Conservation (phyloP, 768 basidiomycete species). For the Lanmaoa pseudosensibilis region DNA sequence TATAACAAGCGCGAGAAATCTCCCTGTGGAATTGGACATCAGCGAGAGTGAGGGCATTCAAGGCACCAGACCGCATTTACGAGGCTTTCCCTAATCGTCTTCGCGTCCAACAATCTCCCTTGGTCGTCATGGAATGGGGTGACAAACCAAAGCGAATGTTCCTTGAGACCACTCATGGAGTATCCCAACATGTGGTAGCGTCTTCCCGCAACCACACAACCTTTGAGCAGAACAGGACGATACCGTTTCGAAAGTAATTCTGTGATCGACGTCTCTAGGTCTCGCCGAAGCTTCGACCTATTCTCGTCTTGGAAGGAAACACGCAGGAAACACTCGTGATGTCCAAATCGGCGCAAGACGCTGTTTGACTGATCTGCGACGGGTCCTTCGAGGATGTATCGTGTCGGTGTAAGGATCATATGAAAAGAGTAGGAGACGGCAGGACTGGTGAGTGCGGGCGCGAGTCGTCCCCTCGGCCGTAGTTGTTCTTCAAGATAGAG, state of each 20-base stretch:
- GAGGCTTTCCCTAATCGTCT: conserved; percentile 34
- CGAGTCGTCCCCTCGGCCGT: conserved; percentile 27
- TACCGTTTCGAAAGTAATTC: conserved; percentile 36
- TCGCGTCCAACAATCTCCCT: conserved; percentile 25
- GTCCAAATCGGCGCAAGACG: conserved; percentile 37
- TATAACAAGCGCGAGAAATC: conserved; percentile 38
- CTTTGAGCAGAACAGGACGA: conserved; percentile 34
- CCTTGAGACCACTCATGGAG: conserved; percentile 51
- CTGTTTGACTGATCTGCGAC: conserved; percentile 39
- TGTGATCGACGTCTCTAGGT: conserved; percentile 31
- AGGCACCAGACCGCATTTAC: conserved; percentile 20
- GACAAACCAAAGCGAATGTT: conserved; percentile 52
- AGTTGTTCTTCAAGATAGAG: conserved; percentile 25
- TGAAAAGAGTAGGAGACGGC: conserved; percentile 37
- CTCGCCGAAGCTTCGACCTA: conserved; percentile 37
- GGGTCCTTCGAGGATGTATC: conserved; percentile 40
- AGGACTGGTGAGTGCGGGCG: conserved; percentile 15
- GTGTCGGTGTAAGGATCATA: conserved; percentile 41
- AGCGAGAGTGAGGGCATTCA: not conserved
- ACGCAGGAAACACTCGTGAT: conserved; percentile 46
- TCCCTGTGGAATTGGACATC: conserved; percentile 29
- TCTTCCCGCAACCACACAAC: conserved; percentile 44
- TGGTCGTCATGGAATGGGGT: conserved; percentile 38
- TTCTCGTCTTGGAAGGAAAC: conserved; percentile 51
- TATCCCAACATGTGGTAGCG: conserved; percentile 49